Percentiles rank a stretch among this genome's conserved stretches.
Conservation (phyloP, 108 stramenopile species). For the Cyclotella atomus region DNA sequence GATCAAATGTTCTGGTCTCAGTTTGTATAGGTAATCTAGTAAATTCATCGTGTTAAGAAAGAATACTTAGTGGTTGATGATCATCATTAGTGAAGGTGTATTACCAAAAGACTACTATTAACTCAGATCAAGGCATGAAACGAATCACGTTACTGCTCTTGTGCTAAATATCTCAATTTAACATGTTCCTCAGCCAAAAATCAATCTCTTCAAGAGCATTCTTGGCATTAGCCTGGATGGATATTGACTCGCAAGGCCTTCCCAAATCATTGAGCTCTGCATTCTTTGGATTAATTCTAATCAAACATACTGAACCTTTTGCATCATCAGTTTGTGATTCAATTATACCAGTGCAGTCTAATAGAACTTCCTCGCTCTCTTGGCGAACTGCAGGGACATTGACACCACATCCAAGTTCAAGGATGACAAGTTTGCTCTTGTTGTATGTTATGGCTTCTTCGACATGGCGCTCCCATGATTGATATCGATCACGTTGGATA, state of each 20-base stretch:
- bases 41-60: too few relatives aligned
- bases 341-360: conserved; percentile 38
- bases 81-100: too few relatives aligned
- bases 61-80: too few relatives aligned
- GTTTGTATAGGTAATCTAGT: too few relatives aligned
- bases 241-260: conserved; percentile 14
- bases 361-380: conserved; percentile 57
- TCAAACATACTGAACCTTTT: conserved; percentile 36
- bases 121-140: too few relatives aligned
- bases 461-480: conserved; percentile 55
- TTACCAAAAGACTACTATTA: too few relatives aligned
- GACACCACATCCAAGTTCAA: conserved; percentile 64
- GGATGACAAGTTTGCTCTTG: conserved; percentile 40
- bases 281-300: conserved; percentile 50
- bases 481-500: conserved; percentile 43
- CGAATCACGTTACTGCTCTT: too few relatives aligned
- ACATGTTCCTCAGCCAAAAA: conserved; percentile 18
- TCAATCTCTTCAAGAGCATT: conserved; percentile 27
- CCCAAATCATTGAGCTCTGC: conserved; percentile 13
- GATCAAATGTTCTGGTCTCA: too few relatives aligned
- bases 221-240: conserved; percentile 29
- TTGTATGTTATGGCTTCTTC: conserved; percentile 35
- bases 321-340: not conserved
- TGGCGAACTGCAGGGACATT: conserved; percentile 62
- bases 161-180: too few relatives aligned